Evolutionary conservation across 129 eudicot species (phyloP).

Genomic region (Rutidosis leptorrhynchoides): DNA sequence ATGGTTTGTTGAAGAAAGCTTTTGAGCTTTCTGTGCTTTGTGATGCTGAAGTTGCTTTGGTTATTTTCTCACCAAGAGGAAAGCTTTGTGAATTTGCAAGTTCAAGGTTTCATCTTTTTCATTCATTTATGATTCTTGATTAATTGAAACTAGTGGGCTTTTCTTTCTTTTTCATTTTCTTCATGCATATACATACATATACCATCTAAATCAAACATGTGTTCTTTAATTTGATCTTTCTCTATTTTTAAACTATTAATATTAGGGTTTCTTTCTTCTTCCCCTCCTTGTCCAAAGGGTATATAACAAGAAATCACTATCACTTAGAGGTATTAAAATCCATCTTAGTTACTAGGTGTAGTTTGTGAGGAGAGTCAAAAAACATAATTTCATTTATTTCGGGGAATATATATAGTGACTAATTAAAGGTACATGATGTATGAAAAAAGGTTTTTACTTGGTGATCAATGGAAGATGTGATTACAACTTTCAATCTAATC

Average conservation of each 20-base stretch:
- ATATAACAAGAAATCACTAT: not conserved
- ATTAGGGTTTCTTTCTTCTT: conserved; percentile 22
- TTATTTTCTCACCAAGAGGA: conserved; percentile 90
- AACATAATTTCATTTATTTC: no score
- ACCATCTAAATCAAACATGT: not conserved
- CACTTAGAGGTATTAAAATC: no score
- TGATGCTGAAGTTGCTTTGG: conserved; percentile 82
- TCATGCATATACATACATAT: conserved; percentile 10
- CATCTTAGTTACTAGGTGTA: no score
- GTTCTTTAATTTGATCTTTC: not conserved
- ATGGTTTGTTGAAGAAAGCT: conserved; percentile 77
- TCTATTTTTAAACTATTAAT: conserved; percentile 13
- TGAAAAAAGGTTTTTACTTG: no score
- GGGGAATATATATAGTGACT: no score
- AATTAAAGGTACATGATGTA: no score
- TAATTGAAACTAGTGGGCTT: conserved; percentile 11
- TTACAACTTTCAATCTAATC: no score
- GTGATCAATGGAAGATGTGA: no score
- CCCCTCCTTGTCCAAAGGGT: not conserved
- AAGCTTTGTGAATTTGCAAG: conserved; percentile 91
- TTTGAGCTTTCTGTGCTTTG: conserved; percentile 90
- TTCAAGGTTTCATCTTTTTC: conserved; percentile 53
- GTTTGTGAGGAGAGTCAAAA: no score
- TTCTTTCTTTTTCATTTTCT: conserved; percentile 1
- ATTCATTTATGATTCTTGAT: conserved; percentile 22